Base-by-base conservation (phyloP, 2,329 filamentous ascomycete genomes). In the Ophiostoma montium region DNA sequence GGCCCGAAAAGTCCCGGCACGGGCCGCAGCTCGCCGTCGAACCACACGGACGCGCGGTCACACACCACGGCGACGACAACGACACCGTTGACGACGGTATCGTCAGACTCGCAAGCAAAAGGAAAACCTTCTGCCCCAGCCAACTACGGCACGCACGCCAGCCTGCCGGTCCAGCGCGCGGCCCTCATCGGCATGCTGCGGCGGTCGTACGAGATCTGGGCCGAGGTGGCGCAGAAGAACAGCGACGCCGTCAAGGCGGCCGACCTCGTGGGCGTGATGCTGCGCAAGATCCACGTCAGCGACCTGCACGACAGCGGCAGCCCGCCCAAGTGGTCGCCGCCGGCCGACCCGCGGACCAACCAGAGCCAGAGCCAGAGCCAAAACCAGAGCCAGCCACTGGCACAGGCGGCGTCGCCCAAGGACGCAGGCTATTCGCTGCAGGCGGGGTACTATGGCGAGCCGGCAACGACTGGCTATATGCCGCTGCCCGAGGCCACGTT, bases 241-340 rank as follows among this genome's bases (percentile, higher is more conserved):
- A 55, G 59, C 2, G 71, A 72, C 49, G 63, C 69, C 43, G 65
- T 59, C 36, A 74, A 71, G 59, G 70, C 71, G 23, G 65, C 64
- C 11, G 64, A 67, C 33, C 66, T 71, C 7, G 57, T 75, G 48
- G 62, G 63, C 6, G 66, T 63, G 4, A 71, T 75, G 64, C 39
- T 54, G 31, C 42, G 44, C 43, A 55, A 53, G 44, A 54, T 56
- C 23, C 38, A 54, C 33, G 46, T 35, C 1, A 50, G 43, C 11
- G 46, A 49, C 27, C 13, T 46, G 16, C 46, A 38, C 19, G 38
- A 39, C 19, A 35, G 35, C 30, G 47, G 45, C 49, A 27, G 42
- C 36, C 16, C 43, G 27, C 46, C 46, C 9, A 30, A 23, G 23
- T 49, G 46, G 49, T 18, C 35, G 42, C 46, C 49, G 27, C 46